Conservation (phyloP, 164 flowering plant genomes). For the Pachysandra terminalis region DNA sequence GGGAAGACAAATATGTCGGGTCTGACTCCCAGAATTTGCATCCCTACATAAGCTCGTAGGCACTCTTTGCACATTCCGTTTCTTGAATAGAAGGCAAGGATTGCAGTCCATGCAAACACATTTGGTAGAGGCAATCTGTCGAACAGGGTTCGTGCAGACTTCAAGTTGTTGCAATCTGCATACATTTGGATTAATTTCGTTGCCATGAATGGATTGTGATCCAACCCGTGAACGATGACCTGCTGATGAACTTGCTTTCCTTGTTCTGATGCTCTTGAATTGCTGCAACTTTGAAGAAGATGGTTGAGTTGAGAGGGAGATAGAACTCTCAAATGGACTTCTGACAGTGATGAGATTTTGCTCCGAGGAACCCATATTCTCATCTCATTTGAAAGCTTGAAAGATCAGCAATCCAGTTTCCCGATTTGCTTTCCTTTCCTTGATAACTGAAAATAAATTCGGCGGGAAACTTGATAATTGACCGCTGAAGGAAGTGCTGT, state of each 20-base stretch:
- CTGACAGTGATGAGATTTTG: constrained; percentile 6
- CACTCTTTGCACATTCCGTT: constrained; percentile 30
- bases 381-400: constrained; percentile 16
- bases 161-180: constrained; percentile 33
- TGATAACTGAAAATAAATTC: too few species aligned
- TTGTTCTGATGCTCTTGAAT: constrained; percentile 26
- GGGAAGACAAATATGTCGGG: constrained; percentile 59
- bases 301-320: constrained; percentile 25
- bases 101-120: constrained; percentile 55
- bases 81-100: constrained; percentile 33
- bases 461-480: constrained; percentile 1
- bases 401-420: not conserved
- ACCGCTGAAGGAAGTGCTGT: not conserved
- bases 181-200: constrained; percentile 50
- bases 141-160: constrained; percentile 32
- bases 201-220: constrained; percentile 21
- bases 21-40: constrained; percentile 27
- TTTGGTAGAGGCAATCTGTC: constrained; percentile 43
- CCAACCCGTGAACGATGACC: constrained; percentile 26
- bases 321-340: constrained; percentile 3
- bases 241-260: constrained; percentile 45
- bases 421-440: not conserved
- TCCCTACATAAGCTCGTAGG: constrained; percentile 21
- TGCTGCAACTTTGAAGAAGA: constrained; percentile 40
- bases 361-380: constrained; percentile 11